These are phyloP conservation scores for Kingdonia uniflora DNA, from an alignment of 164 flowering plant species.

Conservation along the genomic window DNA sequence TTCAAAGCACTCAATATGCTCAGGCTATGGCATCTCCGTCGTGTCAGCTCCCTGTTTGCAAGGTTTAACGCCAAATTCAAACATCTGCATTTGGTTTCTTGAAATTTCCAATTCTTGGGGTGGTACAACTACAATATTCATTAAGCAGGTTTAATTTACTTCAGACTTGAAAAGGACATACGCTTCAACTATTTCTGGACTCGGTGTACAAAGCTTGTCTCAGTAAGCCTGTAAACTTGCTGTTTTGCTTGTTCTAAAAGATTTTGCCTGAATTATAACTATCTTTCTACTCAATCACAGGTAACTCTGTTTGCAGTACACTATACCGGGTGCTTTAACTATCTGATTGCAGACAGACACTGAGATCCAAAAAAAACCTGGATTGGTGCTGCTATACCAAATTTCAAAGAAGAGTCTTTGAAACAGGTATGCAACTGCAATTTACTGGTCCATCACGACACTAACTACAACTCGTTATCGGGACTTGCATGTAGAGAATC, in stretches of 20 bases:
- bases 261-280: not conserved
- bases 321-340: slow-evolving; percentile 86
- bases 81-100: slow-evolving; percentile 12
- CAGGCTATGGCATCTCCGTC: slow-evolving; percentile 93
- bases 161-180: slow-evolving; percentile 84
- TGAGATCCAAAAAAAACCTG: slow-evolving; percentile 51
- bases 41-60: slow-evolving; percentile 80
- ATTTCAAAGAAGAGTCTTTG: slow-evolving; percentile 45
- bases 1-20: slow-evolving; percentile 80
- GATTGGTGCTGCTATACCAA: slow-evolving; percentile 43
- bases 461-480: slow-evolving; percentile 94
- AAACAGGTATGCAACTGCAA: slow-evolving; percentile 63
- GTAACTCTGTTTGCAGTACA: slow-evolving; percentile 95
- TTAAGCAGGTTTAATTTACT: not conserved
- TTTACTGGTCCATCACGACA: slow-evolving; percentile 97
- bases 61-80: slow-evolving; percentile 30
- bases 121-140: slow-evolving; percentile 11
- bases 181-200: slow-evolving; percentile 79
- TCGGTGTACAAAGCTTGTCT: slow-evolving; percentile 72
- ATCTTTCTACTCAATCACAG: slow-evolving; percentile 26
- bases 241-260: not conserved
- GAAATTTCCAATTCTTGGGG: slow-evolving; percentile 10
- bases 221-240: slow-evolving; percentile 37
- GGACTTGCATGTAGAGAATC: slow-evolving; percentile 80
- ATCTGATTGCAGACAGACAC: slow-evolving; percentile 67